Evolutionary conservation across 768 basidiomycete species (phyloP), one percentile per base, ranked within the genome.

Genomic region (Suillus subluteus): DNA sequence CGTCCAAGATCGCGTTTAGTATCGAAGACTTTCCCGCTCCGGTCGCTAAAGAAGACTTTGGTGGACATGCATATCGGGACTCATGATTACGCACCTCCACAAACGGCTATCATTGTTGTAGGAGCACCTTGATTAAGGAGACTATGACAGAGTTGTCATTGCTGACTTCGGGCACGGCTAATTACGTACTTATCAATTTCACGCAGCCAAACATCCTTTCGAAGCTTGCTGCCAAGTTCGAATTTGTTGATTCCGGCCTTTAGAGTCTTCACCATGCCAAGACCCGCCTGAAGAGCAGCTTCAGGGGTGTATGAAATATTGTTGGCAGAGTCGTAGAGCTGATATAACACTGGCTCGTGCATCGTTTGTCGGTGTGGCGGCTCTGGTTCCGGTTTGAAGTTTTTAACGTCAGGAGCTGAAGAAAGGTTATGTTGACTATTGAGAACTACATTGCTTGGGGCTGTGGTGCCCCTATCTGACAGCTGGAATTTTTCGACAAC

Each of bases 1-100:
- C 87, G 68, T 88, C 86, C 26, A 90, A 77, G 41, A 90, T 76
- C 2, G 88, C 88, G 68, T 89, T 90, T 48, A 89, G 70, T 43
- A 85, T 81, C 1, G 87, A 88, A 0, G 86, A 87, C 76, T 89
- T 88, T 15, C 87, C 87, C 0, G 87, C 85, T 12, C 87, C 87
- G 8, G 87, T 88, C 6, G 84, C 87, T 87, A 62, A 12, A 48
- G n/a, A 43, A 26, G 48, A 46, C 48, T 30, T 48, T 30, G 16
- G n/a, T n/a, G 38, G 35, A 65, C 23, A 9, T 26, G 23, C 16
- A n/a, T 18, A 30, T 37, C 41, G 37, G 18, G 37, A 26, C 52
- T 40, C 35, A 59, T 32, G 18, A 37, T 21, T 18, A 65, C 43
- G 58, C 73, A 86, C 86, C 87, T 56, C 88, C 88, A 66, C 88